Conservation (phyloP, 2,329 filamentous ascomycete genomes). For the Fulvia fulva region DNA sequence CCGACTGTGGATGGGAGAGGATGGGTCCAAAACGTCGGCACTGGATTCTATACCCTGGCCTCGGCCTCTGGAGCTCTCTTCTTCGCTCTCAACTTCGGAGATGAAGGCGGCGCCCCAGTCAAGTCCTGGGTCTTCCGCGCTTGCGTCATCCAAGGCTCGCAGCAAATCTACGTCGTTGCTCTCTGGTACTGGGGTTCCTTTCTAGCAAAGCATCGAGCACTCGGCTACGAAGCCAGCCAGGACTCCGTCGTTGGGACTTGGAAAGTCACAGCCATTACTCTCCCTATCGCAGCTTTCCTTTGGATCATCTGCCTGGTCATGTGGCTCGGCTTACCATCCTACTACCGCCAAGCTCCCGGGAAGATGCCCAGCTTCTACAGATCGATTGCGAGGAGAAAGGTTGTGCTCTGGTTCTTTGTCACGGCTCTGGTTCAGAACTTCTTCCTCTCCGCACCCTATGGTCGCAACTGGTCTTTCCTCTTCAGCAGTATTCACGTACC, state of each 20-base stretch:
- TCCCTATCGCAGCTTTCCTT: constrained; percentile 54
- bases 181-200: constrained; percentile 64
- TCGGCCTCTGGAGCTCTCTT: constrained; percentile 60
- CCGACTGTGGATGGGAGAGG: constrained; percentile 37
- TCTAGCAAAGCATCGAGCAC: constrained; percentile 44
- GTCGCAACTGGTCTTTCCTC: constrained; percentile 61
- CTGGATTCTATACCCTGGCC: constrained; percentile 57
- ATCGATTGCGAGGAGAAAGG: constrained; percentile 57
- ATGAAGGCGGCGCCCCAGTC: constrained; percentile 49
- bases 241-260: constrained; percentile 15
- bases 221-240: constrained; percentile 37
- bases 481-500: constrained; percentile 54
- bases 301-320: constrained; percentile 53
- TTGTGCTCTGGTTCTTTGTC: constrained; percentile 63
- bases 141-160: constrained; percentile 60
- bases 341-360: constrained; percentile 60
- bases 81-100: constrained; percentile 61
- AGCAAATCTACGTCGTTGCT: constrained; percentile 61
- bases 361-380: constrained; percentile 61
- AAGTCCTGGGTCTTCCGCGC: constrained; percentile 62
- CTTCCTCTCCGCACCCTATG: constrained; percentile 61
- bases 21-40: constrained; percentile 57
- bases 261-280: constrained; percentile 45
- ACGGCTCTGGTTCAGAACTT: constrained; percentile 62
- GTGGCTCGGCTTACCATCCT: constrained; percentile 59